These are phyloP conservation scores for Cornus controversa DNA, from an alignment of 148 eudicot species.

Conservation along the genomic window DNA sequence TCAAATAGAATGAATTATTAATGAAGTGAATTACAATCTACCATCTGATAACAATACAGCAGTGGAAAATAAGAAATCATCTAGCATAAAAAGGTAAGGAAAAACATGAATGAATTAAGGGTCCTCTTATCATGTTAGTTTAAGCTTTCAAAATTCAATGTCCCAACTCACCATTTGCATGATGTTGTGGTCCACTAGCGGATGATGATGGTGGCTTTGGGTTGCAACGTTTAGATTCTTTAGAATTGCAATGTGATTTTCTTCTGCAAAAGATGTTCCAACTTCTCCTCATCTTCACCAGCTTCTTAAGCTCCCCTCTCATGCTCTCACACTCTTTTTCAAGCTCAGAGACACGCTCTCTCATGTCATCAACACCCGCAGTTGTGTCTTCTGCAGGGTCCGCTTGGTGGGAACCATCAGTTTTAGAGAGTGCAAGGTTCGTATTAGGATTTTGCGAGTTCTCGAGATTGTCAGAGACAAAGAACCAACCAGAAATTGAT, in stretches of 20 bases:
- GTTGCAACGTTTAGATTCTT: background rate
- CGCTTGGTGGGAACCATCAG: slow-evolving; percentile 5
- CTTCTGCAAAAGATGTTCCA: slow-evolving; percentile 33
- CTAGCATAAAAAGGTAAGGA: background rate
- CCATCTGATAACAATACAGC: background rate
- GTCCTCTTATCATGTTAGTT: background rate
- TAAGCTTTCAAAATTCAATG: background rate
- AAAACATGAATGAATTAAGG: background rate
- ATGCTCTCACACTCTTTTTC: slow-evolving; percentile 34
- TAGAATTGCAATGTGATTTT: background rate
- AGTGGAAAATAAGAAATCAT: background rate
- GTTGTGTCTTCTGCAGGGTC: slow-evolving; percentile 1
- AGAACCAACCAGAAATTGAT: slow-evolving; percentile 33
- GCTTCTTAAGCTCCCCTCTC: slow-evolving; percentile 24
- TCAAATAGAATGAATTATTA: background rate
- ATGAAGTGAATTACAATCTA: background rate
- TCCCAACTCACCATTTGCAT: background rate
- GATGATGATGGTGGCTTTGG: background rate
- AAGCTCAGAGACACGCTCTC: slow-evolving; percentile 26
- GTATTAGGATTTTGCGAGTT: slow-evolving; percentile 17
- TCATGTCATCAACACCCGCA: slow-evolving; percentile 18
- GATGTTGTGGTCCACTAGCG: background rate
- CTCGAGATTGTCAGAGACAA: slow-evolving; percentile 28
- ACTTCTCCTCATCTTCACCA: slow-evolving; percentile 23
- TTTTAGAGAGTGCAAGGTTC: background rate